Percentiles rank a stretch among this genome's conserved stretches.
These are phyloP conservation scores for Scytalidium sp. DNA, from an alignment of 2,329 filamentous ascomycete genomes.

Conservation along the genomic window DNA sequence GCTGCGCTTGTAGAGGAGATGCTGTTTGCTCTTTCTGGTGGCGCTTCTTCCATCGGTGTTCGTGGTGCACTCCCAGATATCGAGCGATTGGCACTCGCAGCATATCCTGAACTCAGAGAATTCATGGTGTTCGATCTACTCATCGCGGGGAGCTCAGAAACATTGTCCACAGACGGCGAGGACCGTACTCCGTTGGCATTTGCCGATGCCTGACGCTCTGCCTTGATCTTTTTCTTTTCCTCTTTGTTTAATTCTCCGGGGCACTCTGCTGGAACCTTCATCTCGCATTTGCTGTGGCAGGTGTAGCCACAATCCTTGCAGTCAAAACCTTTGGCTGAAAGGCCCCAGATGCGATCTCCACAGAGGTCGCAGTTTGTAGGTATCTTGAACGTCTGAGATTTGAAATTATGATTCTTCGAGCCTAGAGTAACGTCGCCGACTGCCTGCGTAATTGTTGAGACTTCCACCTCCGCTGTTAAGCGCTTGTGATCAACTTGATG, in stretches of 20 bases:
- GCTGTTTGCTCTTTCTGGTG: constrained; percentile 30
- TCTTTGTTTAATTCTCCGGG: constrained; percentile 93
- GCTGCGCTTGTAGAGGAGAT: constrained; percentile 15
- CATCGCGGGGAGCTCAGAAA: constrained; percentile 64
- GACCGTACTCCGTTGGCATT: constrained; percentile 35
- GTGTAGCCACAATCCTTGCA: constrained; percentile 97
- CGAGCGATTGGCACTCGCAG: constrained; percentile 73
- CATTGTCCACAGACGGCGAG: constrained; percentile 37
- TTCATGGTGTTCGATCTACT: constrained; percentile 82
- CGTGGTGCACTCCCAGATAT: constrained; percentile 57
- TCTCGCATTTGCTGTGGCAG: constrained; percentile 97
- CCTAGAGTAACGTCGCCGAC: constrained; percentile 92
- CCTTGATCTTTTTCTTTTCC: constrained; percentile 90
- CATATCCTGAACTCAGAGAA: constrained; percentile 85
- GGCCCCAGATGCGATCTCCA: constrained; percentile 93
- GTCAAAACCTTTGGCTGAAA: constrained; percentile 95
- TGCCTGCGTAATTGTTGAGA: constrained; percentile 83
- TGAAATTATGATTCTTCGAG: constrained; percentile 95
- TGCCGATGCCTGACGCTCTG: constrained; percentile 76
- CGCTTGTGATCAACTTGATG: constrained; percentile 82
- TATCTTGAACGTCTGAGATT: constrained; percentile 98
- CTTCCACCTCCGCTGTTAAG: constrained; percentile 88
- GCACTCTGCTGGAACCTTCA: constrained; percentile 96
- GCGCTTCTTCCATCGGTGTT: constrained; percentile 49
- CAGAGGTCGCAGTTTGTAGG: constrained; percentile 98